Evolutionary conservation across 768 basidiomycete species (phyloP).

Genomic region (Pulveroboletus sp.): DNA sequence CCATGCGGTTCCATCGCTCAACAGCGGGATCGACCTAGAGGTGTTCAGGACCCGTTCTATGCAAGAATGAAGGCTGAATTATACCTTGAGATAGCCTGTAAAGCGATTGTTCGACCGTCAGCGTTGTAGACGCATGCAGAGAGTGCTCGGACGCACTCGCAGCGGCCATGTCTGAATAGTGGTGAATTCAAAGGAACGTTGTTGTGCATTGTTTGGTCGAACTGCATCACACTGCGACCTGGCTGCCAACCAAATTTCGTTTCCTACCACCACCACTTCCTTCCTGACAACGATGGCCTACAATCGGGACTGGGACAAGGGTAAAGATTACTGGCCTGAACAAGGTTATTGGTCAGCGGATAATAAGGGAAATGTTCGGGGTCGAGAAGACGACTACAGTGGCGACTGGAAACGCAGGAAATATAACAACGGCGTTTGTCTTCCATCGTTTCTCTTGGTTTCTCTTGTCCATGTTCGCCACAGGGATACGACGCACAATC

Average conservation of each 20-base stretch:
- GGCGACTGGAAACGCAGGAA: constrained; percentile 76
- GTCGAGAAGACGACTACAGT: constrained; percentile 65
- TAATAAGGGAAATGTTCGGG: constrained; percentile 39
- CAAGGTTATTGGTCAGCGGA: constrained; percentile 38
- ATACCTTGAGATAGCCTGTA: constrained; percentile 57
- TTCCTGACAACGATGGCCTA: constrained; percentile 49
- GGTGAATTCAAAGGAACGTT: constrained; percentile 19
- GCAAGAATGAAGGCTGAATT: not conserved
- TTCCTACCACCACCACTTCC: constrained; percentile 22
- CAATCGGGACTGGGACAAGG: constrained; percentile 85
- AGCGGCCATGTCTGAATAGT: constrained; percentile 51
- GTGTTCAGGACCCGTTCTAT: constrained; percentile 2
- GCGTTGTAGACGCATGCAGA: not conserved
- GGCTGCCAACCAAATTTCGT: constrained; percentile 10
- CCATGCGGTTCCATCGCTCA: constrained; percentile 61
- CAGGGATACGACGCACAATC: constrained; percentile 52
- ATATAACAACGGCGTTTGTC: constrained; percentile 67
- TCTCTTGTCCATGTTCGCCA: constrained; percentile 7
- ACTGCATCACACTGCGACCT: constrained; percentile 1
- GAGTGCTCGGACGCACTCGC: constrained; percentile 43
- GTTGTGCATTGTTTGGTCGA: constrained; percentile 31
- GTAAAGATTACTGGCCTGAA: constrained; percentile 59
- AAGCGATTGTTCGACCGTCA: constrained; percentile 15
- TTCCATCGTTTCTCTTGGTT: not conserved
- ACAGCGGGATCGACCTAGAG: constrained; percentile 49